A percentile compares a stretch with the other conserved stretches of the same genome.
Evolutionary conservation across 148 eudicot species (phyloP).

Genomic region (Diospyros lotus): DNA sequence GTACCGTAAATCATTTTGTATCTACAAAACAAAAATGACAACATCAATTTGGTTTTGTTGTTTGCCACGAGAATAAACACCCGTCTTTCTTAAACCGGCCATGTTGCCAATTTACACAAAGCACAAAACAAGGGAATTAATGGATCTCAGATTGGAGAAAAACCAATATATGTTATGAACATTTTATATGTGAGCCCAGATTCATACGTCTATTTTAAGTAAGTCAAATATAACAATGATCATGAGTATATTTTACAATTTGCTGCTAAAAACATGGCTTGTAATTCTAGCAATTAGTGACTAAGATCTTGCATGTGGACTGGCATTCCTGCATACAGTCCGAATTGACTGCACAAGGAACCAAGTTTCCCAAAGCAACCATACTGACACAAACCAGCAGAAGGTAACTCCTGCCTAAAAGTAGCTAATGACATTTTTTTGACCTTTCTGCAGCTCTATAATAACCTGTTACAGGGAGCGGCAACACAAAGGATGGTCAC

Average conservation of each 20-base stretch:
- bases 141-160: not conserved
- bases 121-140: too few relatives aligned
- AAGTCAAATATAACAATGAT: too few relatives aligned
- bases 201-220: too few relatives aligned
- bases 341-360: not conserved
- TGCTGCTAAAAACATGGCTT: not conserved
- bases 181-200: not conserved
- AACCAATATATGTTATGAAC: not conserved
- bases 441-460: not conserved
- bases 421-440: not conserved
- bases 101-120: not conserved
- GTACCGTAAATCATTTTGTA: slow-evolving; percentile 69
- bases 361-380: too few relatives aligned
- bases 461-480: not conserved
- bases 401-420: too few relatives aligned
- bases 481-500: not conserved
- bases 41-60: not conserved
- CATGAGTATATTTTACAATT: too few relatives aligned
- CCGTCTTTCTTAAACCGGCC: not conserved
- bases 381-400: too few relatives aligned
- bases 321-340: not conserved
- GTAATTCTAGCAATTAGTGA: not conserved
- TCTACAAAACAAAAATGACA: slow-evolving; percentile 31
- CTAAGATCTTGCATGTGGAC: not conserved
- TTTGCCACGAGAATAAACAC: not conserved